Evolutionary conservation across 768 basidiomycete species (phyloP).

Genomic region (Lactifluus echinatus): DNA sequence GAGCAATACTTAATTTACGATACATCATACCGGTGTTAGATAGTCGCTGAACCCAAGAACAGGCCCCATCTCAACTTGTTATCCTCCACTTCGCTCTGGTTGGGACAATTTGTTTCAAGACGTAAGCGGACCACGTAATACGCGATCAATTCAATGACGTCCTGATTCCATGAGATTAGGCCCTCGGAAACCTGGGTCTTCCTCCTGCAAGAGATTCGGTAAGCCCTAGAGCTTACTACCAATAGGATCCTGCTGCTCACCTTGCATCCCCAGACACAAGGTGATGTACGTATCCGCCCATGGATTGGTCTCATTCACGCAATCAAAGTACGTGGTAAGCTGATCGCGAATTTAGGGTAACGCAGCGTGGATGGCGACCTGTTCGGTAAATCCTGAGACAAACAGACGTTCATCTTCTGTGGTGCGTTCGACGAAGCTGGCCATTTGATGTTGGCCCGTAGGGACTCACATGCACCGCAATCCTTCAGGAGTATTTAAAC

Average conservation of each 20-base stretch:
- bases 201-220: constrained; percentile 3
- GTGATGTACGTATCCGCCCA: neutral
- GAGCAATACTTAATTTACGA: neutral
- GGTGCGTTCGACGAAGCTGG: neutral
- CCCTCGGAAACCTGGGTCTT: constrained; percentile 9
- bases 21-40: neutral
- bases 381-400: constrained; percentile 9
- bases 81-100: constrained; percentile 1
- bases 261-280: neutral
- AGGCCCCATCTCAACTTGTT: constrained; percentile 7
- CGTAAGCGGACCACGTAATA: neutral
- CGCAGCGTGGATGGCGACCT: constrained; percentile 12
- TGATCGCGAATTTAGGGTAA: constrained; percentile 6
- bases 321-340: neutral
- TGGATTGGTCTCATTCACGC: too few species aligned
- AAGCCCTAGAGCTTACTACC: neutral
- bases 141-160: too few species aligned
- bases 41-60: neutral
- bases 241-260: neutral
- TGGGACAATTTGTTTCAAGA: constrained; percentile 14
- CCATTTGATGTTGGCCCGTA: neutral
- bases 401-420: constrained; percentile 10
- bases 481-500: constrained; percentile 9
- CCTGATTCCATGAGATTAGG: neutral
- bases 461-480: neutral